Conservation (phyloP, 768 basidiomycete species). For the Rhodotorula sphaerocarpa region DNA sequence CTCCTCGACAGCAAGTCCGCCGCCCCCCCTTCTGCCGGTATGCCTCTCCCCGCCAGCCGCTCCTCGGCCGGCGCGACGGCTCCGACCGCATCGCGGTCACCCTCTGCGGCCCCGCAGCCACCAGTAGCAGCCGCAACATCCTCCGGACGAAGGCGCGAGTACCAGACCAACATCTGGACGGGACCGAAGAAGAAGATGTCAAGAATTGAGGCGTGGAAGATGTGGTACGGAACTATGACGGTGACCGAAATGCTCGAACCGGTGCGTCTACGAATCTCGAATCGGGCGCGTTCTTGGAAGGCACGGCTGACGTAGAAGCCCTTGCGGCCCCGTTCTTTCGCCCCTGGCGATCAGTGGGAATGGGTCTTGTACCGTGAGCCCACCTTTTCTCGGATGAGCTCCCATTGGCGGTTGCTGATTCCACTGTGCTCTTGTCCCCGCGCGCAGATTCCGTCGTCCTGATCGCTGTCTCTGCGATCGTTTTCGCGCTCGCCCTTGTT, state of each 20-base stretch:
- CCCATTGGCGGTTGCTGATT: neutral
- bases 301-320: no score
- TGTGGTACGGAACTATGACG: constrained; percentile 18
- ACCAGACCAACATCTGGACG: neutral
- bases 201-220: constrained; percentile 1
- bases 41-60: neutral
- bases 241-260: constrained; percentile 21
- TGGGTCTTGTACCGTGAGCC: constrained; percentile 20
- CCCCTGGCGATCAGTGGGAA: no score
- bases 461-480: constrained; percentile 11
- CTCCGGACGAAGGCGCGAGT: neutral
- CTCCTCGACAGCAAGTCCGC: neutral
- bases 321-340: no score
- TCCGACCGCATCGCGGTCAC: neutral
- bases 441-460: constrained; percentile 24
- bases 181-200: constrained; percentile 2
- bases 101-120: no score
- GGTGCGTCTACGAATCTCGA: constrained; percentile 10
- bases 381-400: no score
- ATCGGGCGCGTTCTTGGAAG: no score
- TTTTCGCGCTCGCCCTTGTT: constrained; percentile 18
- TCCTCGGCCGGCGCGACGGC: neutral
- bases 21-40: neutral
- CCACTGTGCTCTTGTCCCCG: no score
- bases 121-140: no score